Evolutionary conservation across 148 eudicot genomes (phyloP), one percentile per base, ranked within the genome.

Genomic region (Cornus kousa): DNA sequence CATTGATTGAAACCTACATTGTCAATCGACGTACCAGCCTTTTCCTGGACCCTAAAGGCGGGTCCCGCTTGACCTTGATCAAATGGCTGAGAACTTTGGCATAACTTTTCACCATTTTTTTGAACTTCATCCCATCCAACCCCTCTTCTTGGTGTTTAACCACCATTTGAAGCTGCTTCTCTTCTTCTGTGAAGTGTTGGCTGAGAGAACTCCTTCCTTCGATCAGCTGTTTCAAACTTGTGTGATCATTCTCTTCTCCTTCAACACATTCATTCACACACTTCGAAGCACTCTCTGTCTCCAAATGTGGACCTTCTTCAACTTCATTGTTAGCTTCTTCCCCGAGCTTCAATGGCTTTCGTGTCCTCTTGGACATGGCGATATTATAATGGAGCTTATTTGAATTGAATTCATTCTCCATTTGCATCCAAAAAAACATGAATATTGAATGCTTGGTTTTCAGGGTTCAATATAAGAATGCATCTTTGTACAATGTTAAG

Each of bases 321-420:
- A 28, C 28, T 28, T 28, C 28, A 28, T 82, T 46, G 50, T 20
- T 48, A 4, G 62, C 69, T 71, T 78, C 80, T 3, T 23, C 37
- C 16, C 55, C 57, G 74, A 74, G 79, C 9, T 48, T 48, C 39
- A 37, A n/a, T 19, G 89, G 71, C 71, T 76, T 87, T 77, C 89
- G 74, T 24, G 89, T 87, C 77, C 89, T 84, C 69, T 69, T 84
- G 6, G 87, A 87, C 87, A 84, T 74, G 80, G 77, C 16, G 64
- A 87, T 80, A 64, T 87, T 80, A 76, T 87, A 81, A 35, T 10
- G 80, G 5, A 73, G 75, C 65, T 78, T 86, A 7, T 67, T 53
- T 16, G 82, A 37, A 67, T 31, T 48, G 53, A 7, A 20, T 65
- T 83, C 70, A 53, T 77, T 83, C 77, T 77, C 88, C 90, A 88